Base-by-base conservation (phyloP, 352 stramenopile genomes). In the Globisporangium solare region DNA sequence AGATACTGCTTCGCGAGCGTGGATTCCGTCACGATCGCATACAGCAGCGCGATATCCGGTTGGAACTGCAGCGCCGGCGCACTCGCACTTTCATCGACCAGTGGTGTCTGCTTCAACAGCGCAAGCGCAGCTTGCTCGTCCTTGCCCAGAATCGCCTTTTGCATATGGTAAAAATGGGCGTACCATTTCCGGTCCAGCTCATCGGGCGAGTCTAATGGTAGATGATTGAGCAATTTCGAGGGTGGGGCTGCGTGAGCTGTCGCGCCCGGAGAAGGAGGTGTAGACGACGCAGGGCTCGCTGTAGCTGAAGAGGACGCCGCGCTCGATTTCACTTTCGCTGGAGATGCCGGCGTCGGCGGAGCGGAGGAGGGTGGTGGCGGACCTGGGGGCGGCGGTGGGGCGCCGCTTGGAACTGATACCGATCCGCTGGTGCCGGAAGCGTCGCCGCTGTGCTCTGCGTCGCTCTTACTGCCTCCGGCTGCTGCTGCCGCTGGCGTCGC, bases 171-270 rank as follows among this genome's bases (percentile, higher is more conserved):
- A 49, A 87, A 92, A 47, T 94, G 84, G 42, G 80, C 81, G 43
- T 88, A 91, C 84, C 84, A 94, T 54, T 94, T 94, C 47, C 84
- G 79, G 42, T 94, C 84, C 40, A 92, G 58, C 45, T 94, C 84
- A 24, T 94, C 84, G 0, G 84, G 75, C 0, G 64, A 67, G 31
- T 94, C 84, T n/a, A 92, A 69, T 37, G 84, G 82, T 42, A 76
- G 48, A 48, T 91, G 78, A 31, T 81, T 87, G 31, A 94, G 60
- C 7, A 94, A 63, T 58, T 90, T 92, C 11, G 82, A 94, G 47
- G 72, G 63, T 0, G 84, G 84, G 11, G 75, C 76, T 10, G 64
- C 54, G 3, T 64, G 58, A 2, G 58, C 61, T 46, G 35, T 66
- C 10, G 60, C 52, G 6, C 63, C 48, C 15, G 75, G 61, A 1